Conservation (phyloP, 2,329 filamentous ascomycete species). For the Botrytis pseudocinerea region DNA sequence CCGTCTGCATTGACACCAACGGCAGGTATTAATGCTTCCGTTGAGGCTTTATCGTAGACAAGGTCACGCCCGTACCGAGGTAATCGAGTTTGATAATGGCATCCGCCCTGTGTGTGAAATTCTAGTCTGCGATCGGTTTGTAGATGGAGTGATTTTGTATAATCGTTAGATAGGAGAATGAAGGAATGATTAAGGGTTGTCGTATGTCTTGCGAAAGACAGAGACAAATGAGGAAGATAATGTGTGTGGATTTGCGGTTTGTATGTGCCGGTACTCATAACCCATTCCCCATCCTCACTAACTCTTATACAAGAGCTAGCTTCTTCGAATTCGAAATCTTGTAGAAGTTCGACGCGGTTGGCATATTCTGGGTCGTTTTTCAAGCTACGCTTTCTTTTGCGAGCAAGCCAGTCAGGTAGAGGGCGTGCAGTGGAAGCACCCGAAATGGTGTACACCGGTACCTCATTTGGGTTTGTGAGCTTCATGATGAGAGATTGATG, state of each 20-base stretch:
- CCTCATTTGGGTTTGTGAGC: constrained; percentile 76
- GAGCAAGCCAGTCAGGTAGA: constrained; percentile 92
- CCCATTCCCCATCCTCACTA: constrained; percentile 95
- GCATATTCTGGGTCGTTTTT: constrained; percentile 93
- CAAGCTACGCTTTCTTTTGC: constrained; percentile 83
- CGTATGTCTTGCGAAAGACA: constrained; percentile 93
- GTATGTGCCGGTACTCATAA: constrained; percentile 86
- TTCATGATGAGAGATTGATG: constrained; percentile 58
- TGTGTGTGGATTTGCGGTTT: constrained; percentile 90
- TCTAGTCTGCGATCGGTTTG: constrained; percentile 90
- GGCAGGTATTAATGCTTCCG: constrained; percentile 83
- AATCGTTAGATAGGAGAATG: constrained; percentile 82
- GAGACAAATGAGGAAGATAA: constrained; percentile 85
- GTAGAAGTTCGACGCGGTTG: constrained; percentile 89
- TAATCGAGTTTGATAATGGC: constrained; percentile 85
- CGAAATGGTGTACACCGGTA: constrained; percentile 93
- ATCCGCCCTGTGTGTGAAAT: constrained; percentile 85
- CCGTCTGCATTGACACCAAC: constrained; percentile 86
- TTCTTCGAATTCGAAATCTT: constrained; percentile 98
- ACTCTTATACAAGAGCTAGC: constrained; percentile 87
- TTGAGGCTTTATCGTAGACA: constrained; percentile 76
- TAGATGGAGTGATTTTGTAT: constrained; percentile 90
- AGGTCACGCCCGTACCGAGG: constrained; percentile 91
- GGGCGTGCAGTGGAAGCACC: constrained; percentile 85
- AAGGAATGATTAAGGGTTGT: constrained; percentile 91